Conservation (phyloP, 345 rosid genomes). For the Acer saccharum region DNA sequence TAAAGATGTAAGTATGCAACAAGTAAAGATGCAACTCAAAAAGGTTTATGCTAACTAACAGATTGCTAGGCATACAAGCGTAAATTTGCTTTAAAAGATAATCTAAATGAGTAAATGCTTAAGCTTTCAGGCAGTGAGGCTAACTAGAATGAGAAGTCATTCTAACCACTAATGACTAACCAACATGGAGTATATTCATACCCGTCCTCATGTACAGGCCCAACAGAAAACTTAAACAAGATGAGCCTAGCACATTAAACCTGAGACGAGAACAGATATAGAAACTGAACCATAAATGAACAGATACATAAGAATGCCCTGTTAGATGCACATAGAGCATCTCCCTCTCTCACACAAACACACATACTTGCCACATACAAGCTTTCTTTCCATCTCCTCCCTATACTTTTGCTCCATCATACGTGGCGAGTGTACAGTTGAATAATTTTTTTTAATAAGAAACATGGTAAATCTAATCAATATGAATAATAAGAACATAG, state of each 20-base stretch:
- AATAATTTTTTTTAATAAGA: not conserved
- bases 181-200: not conserved
- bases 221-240: slow-evolving; percentile 2
- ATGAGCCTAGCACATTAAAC: slow-evolving; percentile 6
- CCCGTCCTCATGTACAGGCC: not conserved
- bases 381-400: not conserved
- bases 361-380: not conserved
- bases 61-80: not conserved
- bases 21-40: not conserved
- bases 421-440: not conserved
- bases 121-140: slow-evolving; percentile 5
- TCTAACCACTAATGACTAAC: not conserved
- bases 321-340: not conserved
- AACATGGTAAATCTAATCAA: not conserved
- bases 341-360: not conserved
- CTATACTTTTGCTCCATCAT: not conserved
- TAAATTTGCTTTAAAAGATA: not conserved
- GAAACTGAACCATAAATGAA: not conserved
- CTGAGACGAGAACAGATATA: not conserved
- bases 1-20: not conserved
- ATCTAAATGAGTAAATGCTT: not conserved
- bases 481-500: not conserved
- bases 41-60: slow-evolving; percentile 2
- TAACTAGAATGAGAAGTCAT: not conserved
- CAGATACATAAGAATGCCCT: not conserved